Evolutionary conservation across 306 rosid species (phyloP).

Genomic region (Herpetospermum pedunculosum): DNA sequence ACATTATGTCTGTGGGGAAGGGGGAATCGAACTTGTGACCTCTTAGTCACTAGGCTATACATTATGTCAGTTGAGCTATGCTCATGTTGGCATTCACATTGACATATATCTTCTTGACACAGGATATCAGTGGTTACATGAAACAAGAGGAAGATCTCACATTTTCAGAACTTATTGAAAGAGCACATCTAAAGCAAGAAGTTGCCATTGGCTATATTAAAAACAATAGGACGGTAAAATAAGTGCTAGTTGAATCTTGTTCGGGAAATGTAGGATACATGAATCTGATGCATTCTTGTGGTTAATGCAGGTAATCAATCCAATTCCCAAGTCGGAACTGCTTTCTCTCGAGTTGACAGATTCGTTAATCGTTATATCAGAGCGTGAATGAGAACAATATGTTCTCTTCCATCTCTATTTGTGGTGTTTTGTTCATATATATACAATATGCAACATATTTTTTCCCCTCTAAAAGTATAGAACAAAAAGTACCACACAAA

Average conservation of each 20-base stretch:
- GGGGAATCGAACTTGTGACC: no score
- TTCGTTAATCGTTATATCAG: conserved; percentile 82
- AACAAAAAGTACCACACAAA: not conserved
- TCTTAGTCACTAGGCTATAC: no score
- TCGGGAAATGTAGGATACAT: not conserved
- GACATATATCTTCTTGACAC: conserved; percentile 20
- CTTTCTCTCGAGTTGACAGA: conserved; percentile 69
- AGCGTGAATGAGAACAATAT: conserved; percentile 49
- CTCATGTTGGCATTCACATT: no score
- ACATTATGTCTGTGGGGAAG: no score
- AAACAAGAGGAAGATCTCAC: conserved; percentile 83
- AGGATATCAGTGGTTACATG: conserved; percentile 78
- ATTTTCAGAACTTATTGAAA: conserved; percentile 67
- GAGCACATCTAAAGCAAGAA: conserved; percentile 77
- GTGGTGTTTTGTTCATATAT: not conserved
- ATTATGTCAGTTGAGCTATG: no score
- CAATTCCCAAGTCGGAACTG: conserved; percentile 68
- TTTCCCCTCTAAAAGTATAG: not conserved
- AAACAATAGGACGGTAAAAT: conserved; percentile 64
- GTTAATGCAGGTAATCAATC: conserved; percentile 71
- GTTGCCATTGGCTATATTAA: conserved; percentile 92
- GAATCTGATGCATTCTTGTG: conserved; percentile 17
- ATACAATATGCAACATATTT: not conserved
- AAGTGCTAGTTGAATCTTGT: conserved; percentile 4
- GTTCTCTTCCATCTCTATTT: not conserved